A percentile compares a stretch with the other conserved stretches of the same genome.
phyloP scores from a whole-genome alignment of 2,329 filamentous ascomycete species.

The Teratosphaeria viscida region DNA sequence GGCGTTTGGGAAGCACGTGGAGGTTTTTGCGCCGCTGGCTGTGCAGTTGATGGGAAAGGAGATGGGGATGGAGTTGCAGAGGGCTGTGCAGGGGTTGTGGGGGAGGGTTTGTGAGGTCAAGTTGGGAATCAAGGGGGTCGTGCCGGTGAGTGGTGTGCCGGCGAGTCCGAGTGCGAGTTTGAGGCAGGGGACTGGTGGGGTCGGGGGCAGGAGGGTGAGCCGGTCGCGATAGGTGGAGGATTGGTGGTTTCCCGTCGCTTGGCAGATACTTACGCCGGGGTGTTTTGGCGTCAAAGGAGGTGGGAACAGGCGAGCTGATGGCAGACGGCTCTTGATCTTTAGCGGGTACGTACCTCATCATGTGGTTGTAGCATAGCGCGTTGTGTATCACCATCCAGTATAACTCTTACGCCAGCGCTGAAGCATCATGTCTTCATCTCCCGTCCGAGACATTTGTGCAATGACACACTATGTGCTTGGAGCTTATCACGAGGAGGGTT shows the following conservation, averaged over 20 bases:
- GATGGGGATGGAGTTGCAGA: conserved; percentile 65
- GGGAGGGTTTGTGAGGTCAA: conserved; percentile 71
- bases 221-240: neutral
- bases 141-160: conserved; percentile 7
- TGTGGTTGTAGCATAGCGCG: neutral
- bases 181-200: conserved; percentile 11
- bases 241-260: too few species aligned
- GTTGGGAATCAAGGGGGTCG: conserved; percentile 34
- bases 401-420: too few species aligned
- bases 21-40: conserved; percentile 74
- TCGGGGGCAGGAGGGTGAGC: neutral
- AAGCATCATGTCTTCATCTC: neutral
- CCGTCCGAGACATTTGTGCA: too few species aligned
- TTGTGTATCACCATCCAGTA: neutral
- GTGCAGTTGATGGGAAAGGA: conserved; percentile 78
- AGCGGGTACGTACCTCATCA: neutral
- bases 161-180: conserved; percentile 15
- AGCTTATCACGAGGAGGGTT: too few species aligned
- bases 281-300: neutral
- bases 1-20: conserved; percentile 70
- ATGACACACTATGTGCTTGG: too few species aligned
- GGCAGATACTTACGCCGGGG: neutral
- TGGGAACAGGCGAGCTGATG: neutral
- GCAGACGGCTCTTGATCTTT: neutral
- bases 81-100: conserved; percentile 66